phyloP scores from a whole-genome alignment of 805 yeast species.

The Zygotorulaspora florentina region DNA sequence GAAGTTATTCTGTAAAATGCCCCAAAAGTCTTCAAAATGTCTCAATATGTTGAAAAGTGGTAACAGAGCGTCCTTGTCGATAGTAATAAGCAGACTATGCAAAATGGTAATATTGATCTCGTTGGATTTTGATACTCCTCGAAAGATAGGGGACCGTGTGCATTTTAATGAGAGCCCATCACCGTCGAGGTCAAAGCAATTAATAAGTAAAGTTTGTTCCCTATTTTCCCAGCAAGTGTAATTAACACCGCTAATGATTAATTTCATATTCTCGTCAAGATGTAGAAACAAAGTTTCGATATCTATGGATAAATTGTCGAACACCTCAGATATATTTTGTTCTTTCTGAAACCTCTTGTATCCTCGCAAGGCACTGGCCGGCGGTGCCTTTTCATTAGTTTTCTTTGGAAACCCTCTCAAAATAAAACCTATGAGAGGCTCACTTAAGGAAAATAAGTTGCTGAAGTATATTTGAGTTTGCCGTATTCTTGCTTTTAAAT shows the following conservation, averaged over 20 bases:
- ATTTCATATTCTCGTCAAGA: conserved; percentile 4
- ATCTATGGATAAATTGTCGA: conserved; percentile 14
- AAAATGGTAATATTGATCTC: conserved; percentile 3
- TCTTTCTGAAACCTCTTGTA: conserved; percentile 26
- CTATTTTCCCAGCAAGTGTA: conserved; percentile 6
- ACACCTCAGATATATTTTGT: conserved; percentile 16
- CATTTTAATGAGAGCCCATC: conserved; percentile 4
- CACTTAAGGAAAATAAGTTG: conserved; percentile 11
- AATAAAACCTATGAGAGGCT: conserved; percentile 10
- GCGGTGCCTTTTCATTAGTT: not conserved
- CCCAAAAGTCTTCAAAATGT: conserved; percentile 3
- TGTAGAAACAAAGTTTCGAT: conserved; percentile 1
- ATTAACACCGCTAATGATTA: conserved; percentile 3
- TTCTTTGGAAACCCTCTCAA: not conserved
- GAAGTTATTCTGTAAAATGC: not conserved
- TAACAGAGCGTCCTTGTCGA: conserved; percentile 2
- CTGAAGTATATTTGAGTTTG: conserved; percentile 33
- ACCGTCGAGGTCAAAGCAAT: conserved; percentile 5
- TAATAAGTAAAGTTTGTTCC: conserved; percentile 4
- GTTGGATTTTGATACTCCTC: conserved; percentile 4
- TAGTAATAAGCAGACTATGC: conserved; percentile 1
- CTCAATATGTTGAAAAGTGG: conserved; percentile 1
- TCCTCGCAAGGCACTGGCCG: conserved; percentile 9
- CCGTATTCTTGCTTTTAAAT: conserved; percentile 39
- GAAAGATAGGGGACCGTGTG: conserved; percentile 5